Evolutionary conservation across 164 flowering plant species (phyloP).

Genomic region (Dillenia turbinata): DNA sequence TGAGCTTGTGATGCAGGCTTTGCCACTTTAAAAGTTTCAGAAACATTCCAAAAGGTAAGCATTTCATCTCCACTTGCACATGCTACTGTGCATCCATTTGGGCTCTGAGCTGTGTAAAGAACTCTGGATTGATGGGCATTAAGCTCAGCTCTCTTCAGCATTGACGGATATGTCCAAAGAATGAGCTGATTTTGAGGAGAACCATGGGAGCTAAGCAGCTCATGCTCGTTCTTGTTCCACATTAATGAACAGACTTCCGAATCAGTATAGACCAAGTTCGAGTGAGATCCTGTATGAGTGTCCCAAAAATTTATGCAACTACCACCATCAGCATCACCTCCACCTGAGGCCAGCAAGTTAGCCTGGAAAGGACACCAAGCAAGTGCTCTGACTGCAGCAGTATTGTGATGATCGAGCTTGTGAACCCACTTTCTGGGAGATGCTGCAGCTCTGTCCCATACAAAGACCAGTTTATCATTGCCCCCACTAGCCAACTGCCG

Average conservation of each 20-base stretch:
- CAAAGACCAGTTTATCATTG: slow-evolving; percentile 4
- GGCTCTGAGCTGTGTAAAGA: slow-evolving; percentile 9
- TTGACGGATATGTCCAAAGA: slow-evolving; percentile 11
- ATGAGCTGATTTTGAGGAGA: slow-evolving; percentile 1
- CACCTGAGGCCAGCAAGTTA: slow-evolving; percentile 8
- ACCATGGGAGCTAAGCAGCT: slow-evolving; percentile 13
- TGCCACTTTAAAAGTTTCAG: background rate
- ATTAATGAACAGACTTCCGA: slow-evolving; percentile 8
- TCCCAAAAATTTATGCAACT: slow-evolving; percentile 8
- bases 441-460: slow-evolving; percentile 2
- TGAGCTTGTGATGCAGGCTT: slow-evolving; percentile 1
- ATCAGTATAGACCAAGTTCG: background rate
- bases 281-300: background rate
- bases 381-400: slow-evolving; percentile 12
- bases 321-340: slow-evolving; percentile 2
- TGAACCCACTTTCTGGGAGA: slow-evolving; percentile 2
- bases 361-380: slow-evolving; percentile 5
- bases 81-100: slow-evolving; percentile 11
- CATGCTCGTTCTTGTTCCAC: slow-evolving; percentile 10
- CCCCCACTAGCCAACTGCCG: background rate
- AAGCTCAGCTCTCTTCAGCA: slow-evolving; percentile 8
- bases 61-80: slow-evolving; percentile 5
- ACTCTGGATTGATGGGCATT: slow-evolving; percentile 4
- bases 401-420: background rate
- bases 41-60: slow-evolving; percentile 6